Evolutionary conservation across 2,329 filamentous ascomycete species (phyloP).

Genomic region (Fusarium napiforme): DNA sequence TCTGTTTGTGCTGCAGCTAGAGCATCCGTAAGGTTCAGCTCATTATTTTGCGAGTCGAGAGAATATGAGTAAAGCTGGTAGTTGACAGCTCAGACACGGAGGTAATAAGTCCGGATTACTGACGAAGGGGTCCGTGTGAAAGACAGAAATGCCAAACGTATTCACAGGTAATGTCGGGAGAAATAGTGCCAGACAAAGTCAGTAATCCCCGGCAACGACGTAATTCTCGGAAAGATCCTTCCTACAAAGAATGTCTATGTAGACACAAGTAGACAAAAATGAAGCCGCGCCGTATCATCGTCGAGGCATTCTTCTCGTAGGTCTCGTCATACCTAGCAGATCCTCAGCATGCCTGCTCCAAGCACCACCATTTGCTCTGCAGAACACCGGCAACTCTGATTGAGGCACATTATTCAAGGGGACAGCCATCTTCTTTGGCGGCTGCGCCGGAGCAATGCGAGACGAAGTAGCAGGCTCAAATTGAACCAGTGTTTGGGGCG

Average conservation of each 20-base stretch:
- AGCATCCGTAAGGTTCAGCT: neutral
- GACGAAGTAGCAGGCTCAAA: slow-evolving; percentile 44
- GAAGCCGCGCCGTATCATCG: neutral
- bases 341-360: slow-evolving; percentile 78
- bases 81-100: neutral
- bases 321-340: slow-evolving; percentile 70
- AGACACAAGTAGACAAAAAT: neutral
- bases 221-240: neutral
- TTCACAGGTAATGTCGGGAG: neutral
- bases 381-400: slow-evolving; percentile 55
- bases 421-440: neutral
- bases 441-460: slow-evolving; percentile 2
- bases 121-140: neutral
- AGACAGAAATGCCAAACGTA: neutral
- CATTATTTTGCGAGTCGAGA: neutral
- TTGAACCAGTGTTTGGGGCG: slow-evolving; percentile 56
- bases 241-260: neutral
- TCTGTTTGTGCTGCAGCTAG: neutral
- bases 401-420: neutral
- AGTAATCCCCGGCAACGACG: neutral
- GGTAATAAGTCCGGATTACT: neutral
- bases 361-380: slow-evolving; percentile 66
- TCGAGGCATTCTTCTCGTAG: slow-evolving; percentile 47
- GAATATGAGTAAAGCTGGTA: neutral
- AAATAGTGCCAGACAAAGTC: neutral